Conservation (phyloP, 108 stramenopile genomes). For the Cyclotella baltica region DNA sequence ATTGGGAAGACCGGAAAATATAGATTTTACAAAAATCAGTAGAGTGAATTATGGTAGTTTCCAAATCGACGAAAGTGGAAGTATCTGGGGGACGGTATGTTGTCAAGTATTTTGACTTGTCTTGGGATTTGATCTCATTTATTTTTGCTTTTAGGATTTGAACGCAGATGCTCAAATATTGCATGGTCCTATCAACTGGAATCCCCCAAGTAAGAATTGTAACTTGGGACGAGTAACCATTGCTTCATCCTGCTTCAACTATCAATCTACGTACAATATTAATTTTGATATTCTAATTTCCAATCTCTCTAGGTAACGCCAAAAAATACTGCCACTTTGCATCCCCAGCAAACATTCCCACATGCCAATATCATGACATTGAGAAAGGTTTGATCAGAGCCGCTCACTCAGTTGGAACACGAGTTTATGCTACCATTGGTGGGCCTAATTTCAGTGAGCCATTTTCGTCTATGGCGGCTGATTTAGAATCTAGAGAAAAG, state of each 20-base stretch:
- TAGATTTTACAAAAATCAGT: slow-evolving; percentile 22
- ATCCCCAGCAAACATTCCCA: neutral
- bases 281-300: too few species aligned
- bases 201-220: slow-evolving; percentile 5
- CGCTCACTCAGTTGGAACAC: slow-evolving; percentile 23
- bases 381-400: slow-evolving; percentile 33
- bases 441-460: slow-evolving; percentile 7
- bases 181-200: slow-evolving; percentile 25
- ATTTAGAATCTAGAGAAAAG: slow-evolving; percentile 11
- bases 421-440: slow-evolving; percentile 26
- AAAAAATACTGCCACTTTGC: slow-evolving; percentile 17
- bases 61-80: slow-evolving; percentile 7
- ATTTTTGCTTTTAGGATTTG: slow-evolving; percentile 14
- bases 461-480: slow-evolving; percentile 22
- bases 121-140: neutral
- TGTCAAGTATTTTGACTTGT: neutral
- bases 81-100: slow-evolving; percentile 6
- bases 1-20: slow-evolving; percentile 9
- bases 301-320: too few species aligned
- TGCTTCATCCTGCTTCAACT: too few species aligned
- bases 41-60: slow-evolving; percentile 22
- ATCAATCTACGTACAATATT: too few species aligned
- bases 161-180: slow-evolving; percentile 19
- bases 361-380: slow-evolving; percentile 21
- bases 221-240: too few species aligned